These are phyloP conservation scores for Pythium folliculosum DNA, from an alignment of 352 stramenopile species.

Conservation along the genomic window DNA sequence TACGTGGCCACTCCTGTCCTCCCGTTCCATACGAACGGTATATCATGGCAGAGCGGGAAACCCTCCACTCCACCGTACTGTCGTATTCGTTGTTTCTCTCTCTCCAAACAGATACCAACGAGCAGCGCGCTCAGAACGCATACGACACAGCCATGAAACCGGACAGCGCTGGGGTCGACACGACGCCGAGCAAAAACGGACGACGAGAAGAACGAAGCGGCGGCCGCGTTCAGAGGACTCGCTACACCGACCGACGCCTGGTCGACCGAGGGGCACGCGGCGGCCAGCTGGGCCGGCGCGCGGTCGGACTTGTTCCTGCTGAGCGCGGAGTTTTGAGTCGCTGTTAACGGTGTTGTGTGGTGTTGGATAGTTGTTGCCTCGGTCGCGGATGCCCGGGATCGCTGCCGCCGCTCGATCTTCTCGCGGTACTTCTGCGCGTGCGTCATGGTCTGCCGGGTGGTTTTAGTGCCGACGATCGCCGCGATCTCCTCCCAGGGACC, in stretches of 20 bases:
- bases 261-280: background rate
- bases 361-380: background rate
- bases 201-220: background rate
- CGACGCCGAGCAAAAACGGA: background rate
- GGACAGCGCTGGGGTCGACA: background rate
- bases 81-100: too few species aligned
- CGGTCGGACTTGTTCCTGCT: too few species aligned
- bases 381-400: background rate
- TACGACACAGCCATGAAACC: background rate
- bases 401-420: conserved; percentile 7
- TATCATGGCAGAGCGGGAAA: too few species aligned
- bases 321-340: background rate
- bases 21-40: too few species aligned
- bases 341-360: background rate
- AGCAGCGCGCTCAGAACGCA: background rate
- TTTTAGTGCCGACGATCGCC: conserved; percentile 13
- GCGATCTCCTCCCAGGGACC: conserved; percentile 60
- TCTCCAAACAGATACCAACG: too few species aligned
- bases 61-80: too few species aligned
- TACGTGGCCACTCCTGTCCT: too few species aligned
- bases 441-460: conserved; percentile 47
- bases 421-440: conserved; percentile 50
- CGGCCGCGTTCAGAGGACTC: background rate
- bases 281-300: background rate
- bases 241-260: background rate